A percentile compares a stretch with the other conserved stretches of the same genome.
Evolutionary conservation across 768 basidiomycete species (phyloP).

Genomic region (Naganishia antarctica): DNA sequence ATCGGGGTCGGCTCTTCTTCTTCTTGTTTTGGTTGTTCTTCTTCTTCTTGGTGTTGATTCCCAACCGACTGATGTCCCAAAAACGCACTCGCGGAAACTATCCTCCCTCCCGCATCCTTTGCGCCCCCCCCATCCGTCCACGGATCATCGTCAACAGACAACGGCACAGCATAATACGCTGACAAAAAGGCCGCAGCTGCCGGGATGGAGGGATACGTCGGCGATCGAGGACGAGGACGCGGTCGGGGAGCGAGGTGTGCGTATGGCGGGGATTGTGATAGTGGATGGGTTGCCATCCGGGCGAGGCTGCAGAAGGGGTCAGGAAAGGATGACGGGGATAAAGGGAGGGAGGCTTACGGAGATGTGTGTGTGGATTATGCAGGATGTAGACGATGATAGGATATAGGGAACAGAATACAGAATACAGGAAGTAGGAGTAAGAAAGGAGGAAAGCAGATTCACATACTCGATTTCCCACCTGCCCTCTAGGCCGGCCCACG

Average conservation of each 20-base stretch:
- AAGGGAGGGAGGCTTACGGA: too few relatives aligned
- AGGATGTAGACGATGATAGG: too few relatives aligned
- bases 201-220: not conserved
- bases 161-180: slow-evolving; percentile 11
- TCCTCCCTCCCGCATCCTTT: not conserved
- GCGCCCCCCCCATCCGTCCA: not conserved
- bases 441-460: too few relatives aligned
- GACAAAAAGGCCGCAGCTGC: slow-evolving; percentile 1
- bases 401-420: too few relatives aligned
- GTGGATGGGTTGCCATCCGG: slow-evolving; percentile 19
- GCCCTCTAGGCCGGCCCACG: too few relatives aligned
- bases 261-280: not conserved
- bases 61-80: not conserved
- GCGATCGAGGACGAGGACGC: not conserved
- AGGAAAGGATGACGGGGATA: too few relatives aligned
- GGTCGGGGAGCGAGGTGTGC: slow-evolving; percentile 17
- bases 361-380: too few relatives aligned
- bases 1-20: not conserved
- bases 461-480: too few relatives aligned
- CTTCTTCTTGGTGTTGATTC: not conserved
- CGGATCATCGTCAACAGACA: not conserved
- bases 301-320: too few relatives aligned
- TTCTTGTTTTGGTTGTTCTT: not conserved
- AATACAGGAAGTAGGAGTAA: too few relatives aligned
- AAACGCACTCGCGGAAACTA: slow-evolving; percentile 9